A percentile compares a stretch with the other conserved stretches of the same genome.
These are phyloP conservation scores for Aspergillus aculeatus DNA, from an alignment of 2,329 filamentous ascomycete genomes.

Conservation along the genomic window DNA sequence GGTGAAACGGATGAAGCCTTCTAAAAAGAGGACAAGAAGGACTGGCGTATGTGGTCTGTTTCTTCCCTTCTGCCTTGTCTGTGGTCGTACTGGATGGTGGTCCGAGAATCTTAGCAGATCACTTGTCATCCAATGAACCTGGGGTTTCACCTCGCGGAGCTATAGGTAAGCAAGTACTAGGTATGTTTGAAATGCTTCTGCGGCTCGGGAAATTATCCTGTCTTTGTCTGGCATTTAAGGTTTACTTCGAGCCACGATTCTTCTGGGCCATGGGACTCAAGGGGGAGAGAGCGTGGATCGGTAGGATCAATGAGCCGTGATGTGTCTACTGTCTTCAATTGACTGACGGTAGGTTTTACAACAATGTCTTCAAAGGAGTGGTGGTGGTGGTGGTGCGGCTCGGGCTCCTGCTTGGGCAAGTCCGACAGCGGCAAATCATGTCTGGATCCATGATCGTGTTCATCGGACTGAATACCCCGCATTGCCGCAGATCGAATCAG, in stretches of 20 bases:
- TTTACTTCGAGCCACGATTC: background rate
- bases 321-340: background rate
- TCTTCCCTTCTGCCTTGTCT: background rate
- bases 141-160: background rate
- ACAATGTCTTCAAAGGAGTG: background rate
- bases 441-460: background rate
- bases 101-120: slow-evolving; percentile 1
- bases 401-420: background rate
- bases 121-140: background rate
- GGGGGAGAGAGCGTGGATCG: background rate
- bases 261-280: background rate
- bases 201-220: slow-evolving; percentile 4
- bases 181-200: background rate
- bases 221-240: background rate
- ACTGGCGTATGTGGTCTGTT: background rate
- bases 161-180: background rate
- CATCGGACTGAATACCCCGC: background rate
- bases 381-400: background rate
- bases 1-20: background rate
- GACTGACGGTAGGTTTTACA: background rate
- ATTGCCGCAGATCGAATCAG: background rate
- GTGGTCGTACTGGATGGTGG: background rate
- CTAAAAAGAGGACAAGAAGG: background rate
- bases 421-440: background rate
- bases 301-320: background rate